Evolutionary conservation across 352 stramenopile genomes (phyloP).

Genomic region (Globisporangium middletonii): DNA sequence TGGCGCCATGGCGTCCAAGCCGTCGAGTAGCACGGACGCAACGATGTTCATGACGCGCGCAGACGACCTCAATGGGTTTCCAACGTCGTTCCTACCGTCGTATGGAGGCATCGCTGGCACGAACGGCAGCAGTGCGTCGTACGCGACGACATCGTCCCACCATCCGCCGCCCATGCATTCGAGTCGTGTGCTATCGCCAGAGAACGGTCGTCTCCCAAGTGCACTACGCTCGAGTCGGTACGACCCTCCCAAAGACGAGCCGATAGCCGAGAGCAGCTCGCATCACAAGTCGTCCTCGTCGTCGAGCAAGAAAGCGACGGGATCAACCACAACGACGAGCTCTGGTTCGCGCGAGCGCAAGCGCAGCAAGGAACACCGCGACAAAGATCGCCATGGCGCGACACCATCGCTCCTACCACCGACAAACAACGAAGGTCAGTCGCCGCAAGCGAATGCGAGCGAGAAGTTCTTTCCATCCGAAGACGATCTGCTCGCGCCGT

Average conservation of each 20-base stretch:
- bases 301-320: slow-evolving; percentile 3
- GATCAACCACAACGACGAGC: slow-evolving; percentile 5
- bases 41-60: slow-evolving; percentile 7
- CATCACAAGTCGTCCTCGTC: neutral
- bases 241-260: slow-evolving; percentile 8
- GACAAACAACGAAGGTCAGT: slow-evolving; percentile 15
- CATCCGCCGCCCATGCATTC: slow-evolving; percentile 9
- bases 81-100: slow-evolving; percentile 2
- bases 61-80: slow-evolving; percentile 1
- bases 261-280: slow-evolving; percentile 11
- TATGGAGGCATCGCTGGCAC: neutral
- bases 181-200: slow-evolving; percentile 21
- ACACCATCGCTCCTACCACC: neutral
- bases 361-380: slow-evolving; percentile 6
- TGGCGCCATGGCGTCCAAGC: slow-evolving; percentile 5
- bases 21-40: slow-evolving; percentile 19
- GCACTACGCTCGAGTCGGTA: slow-evolving; percentile 26
- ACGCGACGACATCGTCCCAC: neutral
- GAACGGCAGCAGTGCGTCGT: neutral
- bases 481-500: slow-evolving; percentile 31
- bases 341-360: slow-evolving; percentile 3
- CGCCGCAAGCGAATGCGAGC: slow-evolving; percentile 1
- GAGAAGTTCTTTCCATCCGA: slow-evolving; percentile 22
- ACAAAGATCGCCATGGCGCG: slow-evolving; percentile 1
- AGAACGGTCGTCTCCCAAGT: slow-evolving; percentile 25